These are phyloP conservation scores for Talaromyces adpressus DNA, from an alignment of 495 filamentous ascomycete species.

Conservation along the genomic window DNA sequence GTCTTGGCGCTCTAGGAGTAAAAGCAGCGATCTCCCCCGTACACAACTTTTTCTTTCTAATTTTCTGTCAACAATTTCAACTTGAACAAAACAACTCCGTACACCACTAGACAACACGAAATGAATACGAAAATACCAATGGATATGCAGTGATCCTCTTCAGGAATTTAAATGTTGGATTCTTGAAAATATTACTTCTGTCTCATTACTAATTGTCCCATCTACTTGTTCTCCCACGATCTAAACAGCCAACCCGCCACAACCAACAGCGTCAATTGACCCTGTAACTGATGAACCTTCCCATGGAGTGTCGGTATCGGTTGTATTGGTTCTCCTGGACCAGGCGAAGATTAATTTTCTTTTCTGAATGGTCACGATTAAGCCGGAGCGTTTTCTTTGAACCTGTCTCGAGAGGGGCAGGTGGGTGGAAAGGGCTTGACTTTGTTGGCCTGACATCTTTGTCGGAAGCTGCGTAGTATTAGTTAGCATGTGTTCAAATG, in stretches of 20 bases:
- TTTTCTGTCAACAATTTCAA: not conserved
- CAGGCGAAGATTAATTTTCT: conserved; percentile 45
- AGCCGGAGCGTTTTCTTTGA: conserved; percentile 88
- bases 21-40: not conserved
- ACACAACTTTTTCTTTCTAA: not conserved
- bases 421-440: conserved; percentile 87
- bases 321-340: conserved; percentile 32
- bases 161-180: not conserved
- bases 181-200: not conserved
- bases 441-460: conserved; percentile 62
- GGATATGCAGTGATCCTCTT: not conserved
- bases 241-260: conserved; percentile 28
- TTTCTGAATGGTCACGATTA: conserved; percentile 67
- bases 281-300: conserved; percentile 49
- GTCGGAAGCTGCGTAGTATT: too few relatives aligned
- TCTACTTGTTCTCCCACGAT: not conserved
- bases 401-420: conserved; percentile 66
- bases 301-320: conserved; percentile 46
- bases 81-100: not conserved
- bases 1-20: not conserved
- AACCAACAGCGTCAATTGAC: conserved; percentile 44
- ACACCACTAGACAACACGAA: not conserved
- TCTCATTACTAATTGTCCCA: not conserved
- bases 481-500: too few relatives aligned
- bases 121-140: too few relatives aligned